phyloP scores from a whole-genome alignment of 768 basidiomycete species.

The Paxillus ammoniavirescens region DNA sequence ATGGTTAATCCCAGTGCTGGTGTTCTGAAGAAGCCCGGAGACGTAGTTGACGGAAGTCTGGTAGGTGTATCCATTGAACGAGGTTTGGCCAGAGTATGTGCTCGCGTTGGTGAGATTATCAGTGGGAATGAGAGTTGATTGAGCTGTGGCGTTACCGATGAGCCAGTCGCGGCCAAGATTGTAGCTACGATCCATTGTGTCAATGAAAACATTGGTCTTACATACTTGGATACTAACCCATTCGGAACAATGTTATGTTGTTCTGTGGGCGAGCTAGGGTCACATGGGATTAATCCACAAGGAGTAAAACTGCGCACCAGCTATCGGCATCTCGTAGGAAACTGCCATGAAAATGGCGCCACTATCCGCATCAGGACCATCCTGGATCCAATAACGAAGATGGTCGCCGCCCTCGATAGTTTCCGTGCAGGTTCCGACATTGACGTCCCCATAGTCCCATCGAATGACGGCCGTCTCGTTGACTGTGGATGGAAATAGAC shows the following conservation, averaged over 20 bases:
- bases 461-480: constrained; percentile 85
- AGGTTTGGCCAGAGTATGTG: constrained; percentile 62
- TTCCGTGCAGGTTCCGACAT: constrained; percentile 84
- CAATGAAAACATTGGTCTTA: neutral
- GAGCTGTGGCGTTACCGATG: constrained; percentile 76
- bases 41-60: constrained; percentile 66
- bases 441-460: constrained; percentile 78
- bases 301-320: constrained; percentile 40
- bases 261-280: constrained; percentile 29
- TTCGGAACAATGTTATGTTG: constrained; percentile 71
- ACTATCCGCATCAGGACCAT: constrained; percentile 61
- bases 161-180: constrained; percentile 84
- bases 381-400: constrained; percentile 85
- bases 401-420: constrained; percentile 86
- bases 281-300: neutral
- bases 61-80: constrained; percentile 70
- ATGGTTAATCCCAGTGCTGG: constrained; percentile 71
- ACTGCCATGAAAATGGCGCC: constrained; percentile 74
- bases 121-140: constrained; percentile 29
- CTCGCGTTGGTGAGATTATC: constrained; percentile 41
- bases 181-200: constrained; percentile 41
- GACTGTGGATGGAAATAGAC: constrained; percentile 37
- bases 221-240: constrained; percentile 43
- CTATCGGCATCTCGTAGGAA: constrained; percentile 70
- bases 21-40: constrained; percentile 67